Percentiles rank a stretch among this genome's conserved stretches.
These are phyloP conservation scores for Theobroma cacao DNA, from an alignment of 345 rosid species.

Conservation along the genomic window DNA sequence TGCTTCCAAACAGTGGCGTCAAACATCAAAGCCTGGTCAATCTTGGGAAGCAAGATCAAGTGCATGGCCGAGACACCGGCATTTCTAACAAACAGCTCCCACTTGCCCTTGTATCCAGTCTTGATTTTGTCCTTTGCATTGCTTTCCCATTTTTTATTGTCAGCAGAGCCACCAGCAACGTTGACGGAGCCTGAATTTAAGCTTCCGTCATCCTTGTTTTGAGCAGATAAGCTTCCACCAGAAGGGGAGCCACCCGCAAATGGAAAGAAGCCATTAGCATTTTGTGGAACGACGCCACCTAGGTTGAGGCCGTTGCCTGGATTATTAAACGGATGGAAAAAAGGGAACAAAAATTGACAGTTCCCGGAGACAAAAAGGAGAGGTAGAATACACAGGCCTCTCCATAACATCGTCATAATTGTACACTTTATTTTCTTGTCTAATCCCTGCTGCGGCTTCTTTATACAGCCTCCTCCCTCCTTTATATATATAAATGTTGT, in stretches of 20 bases:
- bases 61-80: conserved; percentile 95
- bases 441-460: neutral
- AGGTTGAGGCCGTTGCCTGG: neutral
- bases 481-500: neutral
- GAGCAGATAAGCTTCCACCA: neutral
- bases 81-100: conserved; percentile 51
- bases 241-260: neutral
- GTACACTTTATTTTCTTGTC: neutral
- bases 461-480: neutral
- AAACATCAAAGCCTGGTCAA: conserved; percentile 57
- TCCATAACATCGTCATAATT: neutral
- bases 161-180: too few species aligned
- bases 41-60: conserved; percentile 55
- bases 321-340: neutral
- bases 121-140: neutral
- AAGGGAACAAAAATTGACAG: neutral
- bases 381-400: conserved; percentile 8
- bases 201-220: too few species aligned
- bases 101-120: conserved; percentile 32
- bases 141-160: too few species aligned
- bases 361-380: conserved; percentile 3
- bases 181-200: too few species aligned
- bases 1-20: conserved; percentile 71
- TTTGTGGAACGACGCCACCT: neutral
- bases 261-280: neutral